Conservation (phyloP, 495 filamentous ascomycete genomes). For the Rostrohypoxylon terebratum region DNA sequence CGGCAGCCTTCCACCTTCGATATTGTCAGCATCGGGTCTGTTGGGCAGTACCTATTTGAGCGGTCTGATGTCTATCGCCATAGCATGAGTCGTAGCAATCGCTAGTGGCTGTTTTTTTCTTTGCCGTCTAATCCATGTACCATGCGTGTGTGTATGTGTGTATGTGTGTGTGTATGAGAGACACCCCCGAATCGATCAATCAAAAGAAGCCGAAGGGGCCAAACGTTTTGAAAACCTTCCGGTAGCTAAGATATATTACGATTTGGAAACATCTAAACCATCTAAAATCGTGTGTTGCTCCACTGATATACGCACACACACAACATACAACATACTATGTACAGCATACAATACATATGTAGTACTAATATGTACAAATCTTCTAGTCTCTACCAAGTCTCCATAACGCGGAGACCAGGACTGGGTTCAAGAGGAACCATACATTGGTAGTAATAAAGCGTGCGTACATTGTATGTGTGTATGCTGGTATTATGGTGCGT, state of each 20-base stretch:
- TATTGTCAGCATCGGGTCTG: conserved; percentile 20
- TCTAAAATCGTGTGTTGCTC: conserved; percentile 10
- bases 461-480: neutral
- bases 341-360: too few species aligned
- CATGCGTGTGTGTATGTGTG: neutral
- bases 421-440: conserved; percentile 17
- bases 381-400: conserved; percentile 3
- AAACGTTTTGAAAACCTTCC: neutral
- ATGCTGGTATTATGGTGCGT: neutral
- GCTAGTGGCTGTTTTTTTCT: conserved; percentile 13
- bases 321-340: conserved; percentile 10
- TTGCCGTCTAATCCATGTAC: neutral
- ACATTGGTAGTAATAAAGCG: neutral
- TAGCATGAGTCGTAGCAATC: neutral
- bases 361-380: too few species aligned
- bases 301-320: conserved; percentile 24
- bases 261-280: conserved; percentile 9
- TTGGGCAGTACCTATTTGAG: conserved; percentile 2
- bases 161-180: neutral
- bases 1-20: conserved; percentile 18
- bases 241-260: conserved; percentile 4
- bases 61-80: conserved; percentile 14
- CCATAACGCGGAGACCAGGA: conserved; percentile 15
- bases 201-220: conserved; percentile 1
- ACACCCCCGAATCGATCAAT: neutral